A percentile compares a stretch with the other conserved stretches of the same genome.
phyloP scores from a whole-genome alignment of 805 yeast genomes.

The Metschnikowia vanudenii region DNA sequence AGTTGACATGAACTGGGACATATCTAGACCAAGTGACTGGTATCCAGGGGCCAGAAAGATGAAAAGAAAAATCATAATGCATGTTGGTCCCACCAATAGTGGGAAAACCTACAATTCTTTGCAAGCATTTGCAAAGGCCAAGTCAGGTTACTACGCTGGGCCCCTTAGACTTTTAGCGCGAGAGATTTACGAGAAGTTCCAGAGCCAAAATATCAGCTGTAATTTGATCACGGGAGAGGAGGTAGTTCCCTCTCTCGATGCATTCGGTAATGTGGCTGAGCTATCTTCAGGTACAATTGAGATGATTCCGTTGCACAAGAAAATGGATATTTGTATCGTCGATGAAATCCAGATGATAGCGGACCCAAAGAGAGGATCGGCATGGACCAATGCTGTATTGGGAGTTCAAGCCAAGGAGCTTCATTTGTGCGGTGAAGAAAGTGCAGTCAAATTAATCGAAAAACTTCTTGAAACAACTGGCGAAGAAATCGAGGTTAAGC shows the following conservation, averaged over 20 bases:
- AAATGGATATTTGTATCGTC: slow-evolving; percentile 82
- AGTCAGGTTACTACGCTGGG: slow-evolving; percentile 89
- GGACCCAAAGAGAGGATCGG: slow-evolving; percentile 78
- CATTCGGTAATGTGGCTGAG: slow-evolving; percentile 68
- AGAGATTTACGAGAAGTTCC: slow-evolving; percentile 84
- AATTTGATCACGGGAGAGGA: slow-evolving; percentile 96
- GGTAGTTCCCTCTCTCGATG: slow-evolving; percentile 67
- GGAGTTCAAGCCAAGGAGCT: slow-evolving; percentile 85
- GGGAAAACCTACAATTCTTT: slow-evolving; percentile 91
- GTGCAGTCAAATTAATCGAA: slow-evolving; percentile 68
- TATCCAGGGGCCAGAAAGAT: slow-evolving; percentile 81
- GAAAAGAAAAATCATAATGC: slow-evolving; percentile 80
- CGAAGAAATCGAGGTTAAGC: slow-evolving; percentile 69
- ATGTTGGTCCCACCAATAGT: slow-evolving; percentile 95
- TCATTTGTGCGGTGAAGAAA: slow-evolving; percentile 91
- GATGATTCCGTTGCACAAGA: slow-evolving; percentile 71
- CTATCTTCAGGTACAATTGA: slow-evolving; percentile 89
- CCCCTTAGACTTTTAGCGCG: slow-evolving; percentile 88
- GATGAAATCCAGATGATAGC: slow-evolving; percentile 97
- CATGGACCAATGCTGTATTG: slow-evolving; percentile 89
- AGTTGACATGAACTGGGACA: slow-evolving; percentile 18
- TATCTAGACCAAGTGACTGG: slow-evolving; percentile 51
- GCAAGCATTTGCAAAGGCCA: slow-evolving; percentile 58
- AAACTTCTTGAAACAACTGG: slow-evolving; percentile 68
- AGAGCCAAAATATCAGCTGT: slow-evolving; percentile 63